Evolutionary conservation across 805 yeast species (phyloP).

Genomic region (Dipodascus albidus): DNA sequence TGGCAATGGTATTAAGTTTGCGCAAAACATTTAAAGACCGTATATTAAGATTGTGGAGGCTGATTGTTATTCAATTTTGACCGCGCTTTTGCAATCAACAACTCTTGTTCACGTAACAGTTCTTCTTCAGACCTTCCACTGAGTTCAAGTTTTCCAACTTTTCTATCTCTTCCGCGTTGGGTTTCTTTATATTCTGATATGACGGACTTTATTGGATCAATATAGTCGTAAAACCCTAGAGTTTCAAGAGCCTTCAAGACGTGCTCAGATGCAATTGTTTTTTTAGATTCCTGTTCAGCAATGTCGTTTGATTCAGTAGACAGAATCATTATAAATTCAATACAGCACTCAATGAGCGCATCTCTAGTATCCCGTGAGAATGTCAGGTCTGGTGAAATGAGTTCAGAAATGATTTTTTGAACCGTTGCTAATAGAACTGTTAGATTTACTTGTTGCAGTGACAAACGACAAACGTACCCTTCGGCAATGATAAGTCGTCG

Average conservation of each 20-base stretch:
- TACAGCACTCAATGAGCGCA: conserved; percentile 90
- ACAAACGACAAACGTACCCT: conserved; percentile 12
- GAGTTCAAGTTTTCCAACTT: conserved; percentile 85
- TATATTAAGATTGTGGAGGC: background rate
- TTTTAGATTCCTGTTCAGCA: conserved; percentile 91
- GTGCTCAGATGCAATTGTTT: conserved; percentile 94
- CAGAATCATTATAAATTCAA: conserved; percentile 88
- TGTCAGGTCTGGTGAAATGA: conserved; percentile 76
- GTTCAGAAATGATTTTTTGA: conserved; percentile 85
- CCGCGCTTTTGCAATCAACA: conserved; percentile 46
- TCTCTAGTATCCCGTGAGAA: conserved; percentile 91
- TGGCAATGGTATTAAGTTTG: too few species aligned
- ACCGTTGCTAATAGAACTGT: conserved; percentile 61
- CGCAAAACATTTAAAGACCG: too few species aligned
- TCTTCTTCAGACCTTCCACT: conserved; percentile 92
- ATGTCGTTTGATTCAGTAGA: conserved; percentile 91
- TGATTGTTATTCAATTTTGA: conserved; percentile 14
- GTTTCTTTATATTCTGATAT: conserved; percentile 80
- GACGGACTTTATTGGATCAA: conserved; percentile 70
- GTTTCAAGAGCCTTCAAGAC: conserved; percentile 82
- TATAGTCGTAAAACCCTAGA: conserved; percentile 75
- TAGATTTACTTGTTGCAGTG: background rate
- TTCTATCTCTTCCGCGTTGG: conserved; percentile 75
- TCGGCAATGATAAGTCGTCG: conserved; percentile 27
- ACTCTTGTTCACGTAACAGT: conserved; percentile 82